phyloP scores from a whole-genome alignment of 495 filamentous ascomycete species.

The Daldinia concentrica region DNA sequence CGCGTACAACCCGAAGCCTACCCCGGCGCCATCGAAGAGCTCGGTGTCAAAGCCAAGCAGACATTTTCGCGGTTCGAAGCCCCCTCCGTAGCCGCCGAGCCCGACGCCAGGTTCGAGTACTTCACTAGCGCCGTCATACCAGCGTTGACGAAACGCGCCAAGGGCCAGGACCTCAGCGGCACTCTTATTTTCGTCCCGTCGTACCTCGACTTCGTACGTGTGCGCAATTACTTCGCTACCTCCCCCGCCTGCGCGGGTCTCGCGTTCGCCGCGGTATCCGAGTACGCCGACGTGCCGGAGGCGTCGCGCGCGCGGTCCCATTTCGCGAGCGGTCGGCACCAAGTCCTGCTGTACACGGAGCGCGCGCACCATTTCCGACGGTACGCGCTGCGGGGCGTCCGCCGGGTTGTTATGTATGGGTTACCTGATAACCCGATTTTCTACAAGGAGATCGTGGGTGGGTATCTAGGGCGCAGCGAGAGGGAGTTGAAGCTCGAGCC shows the following conservation, averaged over 20 bases:
- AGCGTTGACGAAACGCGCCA: constrained; percentile 65
- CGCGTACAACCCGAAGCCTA: constrained; percentile 71
- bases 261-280: constrained; percentile 85
- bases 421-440: constrained; percentile 89
- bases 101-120: constrained; percentile 90
- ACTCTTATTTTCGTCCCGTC: constrained; percentile 88
- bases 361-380: constrained; percentile 93
- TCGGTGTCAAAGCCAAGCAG: constrained; percentile 76
- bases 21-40: constrained; percentile 71
- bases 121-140: constrained; percentile 85
- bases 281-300: constrained; percentile 81
- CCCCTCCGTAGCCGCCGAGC: constrained; percentile 71
- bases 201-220: constrained; percentile 91
- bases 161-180: constrained; percentile 58
- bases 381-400: constrained; percentile 80
- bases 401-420: constrained; percentile 82
- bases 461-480: constrained; percentile 67
- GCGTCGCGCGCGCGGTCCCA: constrained; percentile 85
- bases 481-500: constrained; percentile 60
- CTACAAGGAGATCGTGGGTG: constrained; percentile 86
- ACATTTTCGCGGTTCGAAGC: constrained; percentile 91
- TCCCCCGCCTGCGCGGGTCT: constrained; percentile 70
- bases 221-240: constrained; percentile 90
- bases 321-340: constrained; percentile 83
- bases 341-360: constrained; percentile 88